Evolutionary conservation across 495 filamentous ascomycete genomes (phyloP), one percentile per base, ranked within the genome.

Genomic region (Penicillium canescens): DNA sequence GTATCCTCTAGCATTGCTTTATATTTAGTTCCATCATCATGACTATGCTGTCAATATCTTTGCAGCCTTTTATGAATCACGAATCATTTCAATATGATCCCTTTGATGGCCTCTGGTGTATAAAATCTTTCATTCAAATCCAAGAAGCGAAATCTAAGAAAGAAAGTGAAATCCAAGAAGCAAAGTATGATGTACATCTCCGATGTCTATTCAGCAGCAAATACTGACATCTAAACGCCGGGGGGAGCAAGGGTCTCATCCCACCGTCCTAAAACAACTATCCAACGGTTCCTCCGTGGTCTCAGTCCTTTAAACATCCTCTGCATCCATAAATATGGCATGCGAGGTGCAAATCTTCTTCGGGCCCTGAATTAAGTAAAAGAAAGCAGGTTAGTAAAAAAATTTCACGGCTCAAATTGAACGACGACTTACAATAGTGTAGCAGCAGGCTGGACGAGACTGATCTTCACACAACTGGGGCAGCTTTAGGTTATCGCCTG

Each of bases 291-390:
- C 12, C 18, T 16, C 23, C 23, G 3, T 24, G 13, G 9, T 23
- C n/a, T 38, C 12, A 7, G 39, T 2, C 28, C 1, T 36, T 47
- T 40, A 67, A 42, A 65, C 51, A 46, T 60, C 54, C 1, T 26
- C 48, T 40, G 56, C 65, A 47, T 63, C 34, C 59, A 59, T 53
- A 51, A 65, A 61, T 14, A 63, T 35, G 40, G 45, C 61, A 42
- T 70, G 63, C 36, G 62, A 57, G 11, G 67, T 68, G 46, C 67
- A 70, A 44, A 70, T 68, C 45, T 65, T 61, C 55, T 67, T 57
- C 26, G 53, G 55, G 31, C 59, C 64, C 66, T 69, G 23, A 7
- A 9, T 38, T 3, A 53, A 31, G 45, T 13, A 43, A 53, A 21
- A 52, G 4, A 49, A 42, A 23, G 2, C 11, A 10, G 36, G 42